Evolutionary conservation across 805 yeast species (phyloP).

Genomic region (Yarrowia sp.): DNA sequence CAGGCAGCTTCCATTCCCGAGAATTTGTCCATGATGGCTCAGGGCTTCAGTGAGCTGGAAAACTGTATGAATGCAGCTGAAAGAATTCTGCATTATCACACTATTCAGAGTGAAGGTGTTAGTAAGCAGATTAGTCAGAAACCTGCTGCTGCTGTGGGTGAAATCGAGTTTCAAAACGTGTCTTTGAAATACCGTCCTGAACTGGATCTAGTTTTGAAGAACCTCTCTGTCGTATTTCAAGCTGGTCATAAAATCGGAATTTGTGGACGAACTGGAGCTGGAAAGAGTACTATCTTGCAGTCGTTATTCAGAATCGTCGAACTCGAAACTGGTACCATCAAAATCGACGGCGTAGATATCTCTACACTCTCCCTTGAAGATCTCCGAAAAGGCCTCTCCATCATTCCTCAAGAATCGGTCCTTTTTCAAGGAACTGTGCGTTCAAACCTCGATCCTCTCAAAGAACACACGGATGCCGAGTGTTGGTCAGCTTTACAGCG

Average conservation of each 20-base stretch:
- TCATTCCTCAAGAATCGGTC: slow-evolving; percentile 89
- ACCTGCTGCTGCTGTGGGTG: slow-evolving; percentile 46
- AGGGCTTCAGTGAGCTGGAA: slow-evolving; percentile 67
- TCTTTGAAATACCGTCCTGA: slow-evolving; percentile 60
- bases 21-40: slow-evolving; percentile 57
- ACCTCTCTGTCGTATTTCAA: slow-evolving; percentile 49
- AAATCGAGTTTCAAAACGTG: slow-evolving; percentile 55
- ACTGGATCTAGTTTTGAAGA: slow-evolving; percentile 63
- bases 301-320: slow-evolving; percentile 70
- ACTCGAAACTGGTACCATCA: slow-evolving; percentile 50
- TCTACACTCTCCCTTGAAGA: slow-evolving; percentile 61
- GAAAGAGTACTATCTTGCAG: slow-evolving; percentile 72
- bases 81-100: slow-evolving; percentile 64
- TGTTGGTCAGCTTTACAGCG: slow-evolving; percentile 71
- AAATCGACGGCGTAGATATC: slow-evolving; percentile 70
- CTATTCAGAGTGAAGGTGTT: slow-evolving; percentile 61
- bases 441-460: slow-evolving; percentile 76
- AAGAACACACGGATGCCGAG: slow-evolving; percentile 51
- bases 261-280: slow-evolving; percentile 91
- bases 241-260: slow-evolving; percentile 74
- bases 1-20: slow-evolving; percentile 56
- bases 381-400: slow-evolving; percentile 68
- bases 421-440: slow-evolving; percentile 76
- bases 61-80: slow-evolving; percentile 78
- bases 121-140: too few relatives aligned